phyloP scores from a whole-genome alignment of 805 yeast species.

The Clavispora asparagi region DNA sequence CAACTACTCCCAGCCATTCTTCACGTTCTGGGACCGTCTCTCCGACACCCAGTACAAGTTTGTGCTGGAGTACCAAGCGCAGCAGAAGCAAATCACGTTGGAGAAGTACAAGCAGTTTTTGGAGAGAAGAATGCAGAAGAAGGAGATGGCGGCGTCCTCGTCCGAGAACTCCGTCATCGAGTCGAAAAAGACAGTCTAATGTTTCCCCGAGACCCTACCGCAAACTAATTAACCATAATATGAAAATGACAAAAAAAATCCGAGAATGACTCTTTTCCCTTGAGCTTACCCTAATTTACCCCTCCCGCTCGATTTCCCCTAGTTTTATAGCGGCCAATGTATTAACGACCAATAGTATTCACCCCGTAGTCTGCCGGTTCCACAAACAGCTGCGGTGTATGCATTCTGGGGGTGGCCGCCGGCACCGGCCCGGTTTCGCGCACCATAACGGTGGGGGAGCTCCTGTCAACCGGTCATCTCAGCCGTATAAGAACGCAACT shows the following conservation, averaged over 20 bases:
- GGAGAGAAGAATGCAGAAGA: conserved; percentile 9
- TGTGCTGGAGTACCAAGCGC: conserved; percentile 54
- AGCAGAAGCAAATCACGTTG: conserved; percentile 64
- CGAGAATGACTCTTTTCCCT: neutral
- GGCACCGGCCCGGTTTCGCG: conserved; percentile 2
- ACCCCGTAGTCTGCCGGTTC: neutral
- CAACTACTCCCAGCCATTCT: conserved; percentile 94
- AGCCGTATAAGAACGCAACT: neutral
- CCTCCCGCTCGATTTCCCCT: neutral
- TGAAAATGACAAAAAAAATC: neutral
- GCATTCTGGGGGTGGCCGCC: neutral
- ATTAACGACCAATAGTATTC: neutral
- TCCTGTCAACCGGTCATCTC: too few relatives aligned
- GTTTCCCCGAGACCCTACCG: neutral
- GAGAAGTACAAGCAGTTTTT: conserved; percentile 59
- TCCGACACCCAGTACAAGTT: conserved; percentile 66
- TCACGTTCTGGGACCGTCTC: conserved; percentile 84
- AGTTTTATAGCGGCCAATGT: neutral
- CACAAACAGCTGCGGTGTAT: neutral
- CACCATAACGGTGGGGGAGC: too few relatives aligned
- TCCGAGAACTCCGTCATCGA: neutral
- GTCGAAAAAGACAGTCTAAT: conserved; percentile 1
- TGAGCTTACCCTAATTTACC: neutral
- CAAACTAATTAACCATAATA: neutral
- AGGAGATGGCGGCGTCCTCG: neutral